Evolutionary conservation across 768 basidiomycete species (phyloP).

Genomic region (Lentinula guzmanii): DNA sequence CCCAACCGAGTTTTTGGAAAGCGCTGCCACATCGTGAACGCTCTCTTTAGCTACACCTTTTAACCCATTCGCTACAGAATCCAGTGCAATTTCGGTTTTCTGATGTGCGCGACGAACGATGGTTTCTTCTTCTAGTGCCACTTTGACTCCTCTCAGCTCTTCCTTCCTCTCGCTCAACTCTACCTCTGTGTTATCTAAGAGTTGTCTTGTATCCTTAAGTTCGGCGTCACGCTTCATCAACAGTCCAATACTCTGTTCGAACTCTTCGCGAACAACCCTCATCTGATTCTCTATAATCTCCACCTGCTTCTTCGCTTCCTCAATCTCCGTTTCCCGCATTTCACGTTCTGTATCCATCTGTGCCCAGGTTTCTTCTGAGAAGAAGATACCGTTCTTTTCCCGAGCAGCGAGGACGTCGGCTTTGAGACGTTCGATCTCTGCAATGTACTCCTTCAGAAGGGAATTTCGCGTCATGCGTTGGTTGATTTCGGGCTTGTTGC

Average conservation of each 20-base stretch:
- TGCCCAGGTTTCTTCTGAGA: slow-evolving; percentile 87
- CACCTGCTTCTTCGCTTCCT: slow-evolving; percentile 78
- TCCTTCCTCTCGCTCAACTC: slow-evolving; percentile 47
- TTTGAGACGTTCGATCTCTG: slow-evolving; percentile 90
- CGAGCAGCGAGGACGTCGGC: slow-evolving; percentile 85
- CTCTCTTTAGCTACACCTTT: slow-evolving; percentile 64
- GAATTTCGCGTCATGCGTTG: slow-evolving; percentile 90
- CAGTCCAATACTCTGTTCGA: slow-evolving; percentile 80
- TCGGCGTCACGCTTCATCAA: slow-evolving; percentile 75
- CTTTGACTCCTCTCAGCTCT: slow-evolving; percentile 53
- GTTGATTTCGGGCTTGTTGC: slow-evolving; percentile 93
- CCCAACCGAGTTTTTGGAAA: slow-evolving; percentile 81
- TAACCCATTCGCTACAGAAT: slow-evolving; percentile 67
- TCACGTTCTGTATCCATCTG: slow-evolving; percentile 78
- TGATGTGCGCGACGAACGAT: slow-evolving; percentile 75
- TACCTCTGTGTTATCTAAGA: slow-evolving; percentile 44
- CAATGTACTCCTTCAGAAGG: slow-evolving; percentile 88
- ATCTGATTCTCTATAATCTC: slow-evolving; percentile 82
- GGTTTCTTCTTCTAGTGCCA: slow-evolving; percentile 71
- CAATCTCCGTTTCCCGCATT: slow-evolving; percentile 65
- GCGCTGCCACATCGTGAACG: slow-evolving; percentile 57
- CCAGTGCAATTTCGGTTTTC: slow-evolving; percentile 61
- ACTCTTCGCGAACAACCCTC: slow-evolving; percentile 77
- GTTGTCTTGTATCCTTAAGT: slow-evolving; percentile 54
- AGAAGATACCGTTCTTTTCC: slow-evolving; percentile 94